These are phyloP conservation scores for Mrakia frigida DNA, from an alignment of 768 basidiomycete genomes.

Conservation along the genomic window DNA sequence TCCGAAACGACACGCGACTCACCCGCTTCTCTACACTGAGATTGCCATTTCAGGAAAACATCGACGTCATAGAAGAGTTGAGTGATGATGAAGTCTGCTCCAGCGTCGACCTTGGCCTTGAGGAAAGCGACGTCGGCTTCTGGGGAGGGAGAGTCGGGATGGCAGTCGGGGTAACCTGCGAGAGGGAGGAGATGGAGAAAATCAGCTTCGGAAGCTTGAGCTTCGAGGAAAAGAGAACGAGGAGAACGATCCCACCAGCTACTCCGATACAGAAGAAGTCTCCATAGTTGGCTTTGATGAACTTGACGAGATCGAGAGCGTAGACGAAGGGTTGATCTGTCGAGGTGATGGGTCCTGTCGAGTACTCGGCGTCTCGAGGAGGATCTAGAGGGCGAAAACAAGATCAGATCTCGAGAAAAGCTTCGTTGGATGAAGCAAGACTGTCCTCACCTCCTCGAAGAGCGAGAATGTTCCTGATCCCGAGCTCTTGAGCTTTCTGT, in stretches of 20 bases:
- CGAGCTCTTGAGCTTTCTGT: slow-evolving; percentile 68
- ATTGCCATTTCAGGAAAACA: slow-evolving; percentile 71
- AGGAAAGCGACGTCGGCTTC: slow-evolving; percentile 55
- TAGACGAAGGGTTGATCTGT: slow-evolving; percentile 53
- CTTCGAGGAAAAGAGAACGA: neutral
- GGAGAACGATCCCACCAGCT: slow-evolving; percentile 57
- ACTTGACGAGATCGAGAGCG: slow-evolving; percentile 82
- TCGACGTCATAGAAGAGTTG: slow-evolving; percentile 97
- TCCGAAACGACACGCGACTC: slow-evolving; percentile 35
- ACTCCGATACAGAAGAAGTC: slow-evolving; percentile 90
- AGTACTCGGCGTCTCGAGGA: slow-evolving; percentile 86
- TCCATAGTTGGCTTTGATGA: slow-evolving; percentile 77
- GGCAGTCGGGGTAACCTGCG: slow-evolving; percentile 75
- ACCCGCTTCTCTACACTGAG: slow-evolving; percentile 69
- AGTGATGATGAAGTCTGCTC: slow-evolving; percentile 92
- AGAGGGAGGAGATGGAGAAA: neutral
- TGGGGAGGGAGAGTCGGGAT: slow-evolving; percentile 48
- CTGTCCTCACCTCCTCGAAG: slow-evolving; percentile 75
- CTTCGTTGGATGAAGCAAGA: neutral
- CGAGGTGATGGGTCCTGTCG: slow-evolving; percentile 46
- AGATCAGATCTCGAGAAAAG: neutral
- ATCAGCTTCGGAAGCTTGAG: neutral
- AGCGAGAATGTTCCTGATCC: slow-evolving; percentile 84
- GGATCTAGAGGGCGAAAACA: neutral
- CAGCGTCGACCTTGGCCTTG: slow-evolving; percentile 83